These are phyloP conservation scores for Pythium vanterpoolii DNA, from an alignment of 352 stramenopile genomes.

Conservation along the genomic window DNA sequence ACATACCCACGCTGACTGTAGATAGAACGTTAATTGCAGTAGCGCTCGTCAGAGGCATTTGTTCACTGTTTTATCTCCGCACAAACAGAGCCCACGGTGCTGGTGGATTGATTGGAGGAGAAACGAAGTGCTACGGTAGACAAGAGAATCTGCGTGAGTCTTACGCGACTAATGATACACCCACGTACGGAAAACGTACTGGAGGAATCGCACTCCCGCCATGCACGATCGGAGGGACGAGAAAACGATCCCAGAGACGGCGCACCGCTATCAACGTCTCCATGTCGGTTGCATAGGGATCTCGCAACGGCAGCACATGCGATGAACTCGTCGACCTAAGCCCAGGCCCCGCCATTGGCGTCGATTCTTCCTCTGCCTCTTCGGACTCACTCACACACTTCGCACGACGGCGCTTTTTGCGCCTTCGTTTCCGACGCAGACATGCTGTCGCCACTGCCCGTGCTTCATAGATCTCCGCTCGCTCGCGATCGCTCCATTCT, in stretches of 20 bases:
- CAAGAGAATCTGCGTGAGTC: not conserved
- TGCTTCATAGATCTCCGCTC: not conserved
- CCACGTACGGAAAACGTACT: slow-evolving; percentile 15
- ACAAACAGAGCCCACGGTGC: slow-evolving; percentile 28
- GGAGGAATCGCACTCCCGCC: slow-evolving; percentile 33
- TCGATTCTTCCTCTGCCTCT: not conserved
- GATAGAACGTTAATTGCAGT: slow-evolving; percentile 1
- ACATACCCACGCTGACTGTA: not conserved
- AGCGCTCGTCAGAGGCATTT: not conserved
- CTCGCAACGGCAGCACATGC: slow-evolving; percentile 7
- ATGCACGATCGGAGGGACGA: slow-evolving; percentile 15
- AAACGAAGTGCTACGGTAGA: slow-evolving; percentile 40
- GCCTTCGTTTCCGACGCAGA: not conserved
- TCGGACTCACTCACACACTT: not conserved
- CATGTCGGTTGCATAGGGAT: slow-evolving; percentile 34
- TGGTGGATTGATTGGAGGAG: slow-evolving; percentile 26
- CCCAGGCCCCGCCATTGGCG: not conserved
- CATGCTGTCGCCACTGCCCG: not conserved
- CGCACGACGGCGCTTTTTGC: slow-evolving; percentile 5
- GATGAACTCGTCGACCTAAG: not conserved
- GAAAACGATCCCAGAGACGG: slow-evolving; percentile 26
- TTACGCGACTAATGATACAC: no score
- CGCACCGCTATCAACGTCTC: slow-evolving; percentile 27
- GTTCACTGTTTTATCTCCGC: not conserved
- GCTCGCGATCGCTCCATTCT: not conserved